Percentiles rank a stretch among this genome's conserved stretches.
These are phyloP conservation scores for Carnegiea gigantea DNA, from an alignment of 179 eudicot genomes.

Conservation along the genomic window DNA sequence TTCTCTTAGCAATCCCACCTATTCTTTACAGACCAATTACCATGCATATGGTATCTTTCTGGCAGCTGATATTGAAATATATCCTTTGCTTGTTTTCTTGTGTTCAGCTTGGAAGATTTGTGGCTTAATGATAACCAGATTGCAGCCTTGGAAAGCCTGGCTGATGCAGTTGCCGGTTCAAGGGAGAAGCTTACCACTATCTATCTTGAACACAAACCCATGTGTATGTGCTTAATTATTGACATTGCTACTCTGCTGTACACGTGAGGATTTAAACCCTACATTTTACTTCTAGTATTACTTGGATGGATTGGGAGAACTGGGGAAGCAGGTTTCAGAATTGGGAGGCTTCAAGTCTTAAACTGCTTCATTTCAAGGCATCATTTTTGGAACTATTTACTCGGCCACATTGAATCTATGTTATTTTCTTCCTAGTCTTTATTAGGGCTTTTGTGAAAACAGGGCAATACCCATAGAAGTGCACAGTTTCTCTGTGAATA, in stretches of 20 bases:
- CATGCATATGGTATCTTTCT: neutral
- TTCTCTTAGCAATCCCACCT: neutral
- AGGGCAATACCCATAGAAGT: neutral
- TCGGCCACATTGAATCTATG: neutral
- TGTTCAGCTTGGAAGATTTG: conserved; percentile 80
- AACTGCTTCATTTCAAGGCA: neutral
- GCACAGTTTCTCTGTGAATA: neutral
- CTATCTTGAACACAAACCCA: conserved; percentile 96
- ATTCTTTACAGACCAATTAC: neutral
- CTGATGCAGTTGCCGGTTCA: conserved; percentile 75
- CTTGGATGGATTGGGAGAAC: neutral
- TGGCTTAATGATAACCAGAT: conserved; percentile 99
- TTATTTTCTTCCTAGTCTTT: neutral
- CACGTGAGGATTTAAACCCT: neutral
- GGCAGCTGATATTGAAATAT: neutral
- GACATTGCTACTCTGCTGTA: neutral
- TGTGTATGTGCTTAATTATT: conserved; percentile 60
- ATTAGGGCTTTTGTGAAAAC: neutral
- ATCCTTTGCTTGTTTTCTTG: conserved; percentile 7
- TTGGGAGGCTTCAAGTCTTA: no score
- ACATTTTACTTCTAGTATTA: neutral
- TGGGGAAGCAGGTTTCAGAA: neutral
- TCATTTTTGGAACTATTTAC: neutral
- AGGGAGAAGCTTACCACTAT: conserved; percentile 85
- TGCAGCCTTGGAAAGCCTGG: conserved; percentile 63